Conservation (phyloP, 305 asterid genomes). For the Fraxinus dipetala region DNA sequence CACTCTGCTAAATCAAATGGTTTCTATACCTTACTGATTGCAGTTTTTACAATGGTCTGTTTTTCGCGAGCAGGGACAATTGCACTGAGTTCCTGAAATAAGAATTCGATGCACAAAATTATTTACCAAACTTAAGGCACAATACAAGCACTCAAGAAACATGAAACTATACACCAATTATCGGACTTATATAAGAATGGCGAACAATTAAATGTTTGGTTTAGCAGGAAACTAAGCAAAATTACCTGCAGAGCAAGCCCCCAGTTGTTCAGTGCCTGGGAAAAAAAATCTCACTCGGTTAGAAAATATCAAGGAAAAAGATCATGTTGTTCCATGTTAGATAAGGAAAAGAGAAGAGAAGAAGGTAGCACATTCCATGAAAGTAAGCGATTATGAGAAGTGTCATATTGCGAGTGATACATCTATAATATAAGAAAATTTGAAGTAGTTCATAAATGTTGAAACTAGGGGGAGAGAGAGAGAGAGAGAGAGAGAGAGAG, state of each 20-base stretch:
- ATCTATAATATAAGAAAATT: neutral
- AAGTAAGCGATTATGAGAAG: neutral
- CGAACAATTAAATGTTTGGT: neutral
- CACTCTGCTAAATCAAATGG: slow-evolving; percentile 10
- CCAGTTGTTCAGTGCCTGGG: slow-evolving; percentile 98
- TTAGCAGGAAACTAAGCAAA: slow-evolving; percentile 12
- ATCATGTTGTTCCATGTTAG: neutral
- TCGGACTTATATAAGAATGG: slow-evolving; percentile 7
- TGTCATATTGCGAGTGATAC: neutral
- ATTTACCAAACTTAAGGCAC: slow-evolving; percentile 7
- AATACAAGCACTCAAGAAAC: slow-evolving; percentile 20
- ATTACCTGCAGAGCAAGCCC: slow-evolving; percentile 99
- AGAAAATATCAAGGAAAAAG: slow-evolving; percentile 13
- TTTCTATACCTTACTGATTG: slow-evolving; percentile 77
- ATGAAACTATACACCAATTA: slow-evolving; percentile 5
- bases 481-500: neutral
- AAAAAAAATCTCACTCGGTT: slow-evolving; percentile 10
- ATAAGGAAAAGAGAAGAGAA: neutral
- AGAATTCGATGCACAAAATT: slow-evolving; percentile 22
- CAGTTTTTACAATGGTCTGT: slow-evolving; percentile 84
- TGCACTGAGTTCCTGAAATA: slow-evolving; percentile 91
- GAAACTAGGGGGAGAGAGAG: neutral
- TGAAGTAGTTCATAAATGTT: neutral
- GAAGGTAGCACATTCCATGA: neutral
- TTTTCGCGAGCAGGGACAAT: slow-evolving; percentile 99